These are phyloP conservation scores for Lyophyllum semitale DNA, from an alignment of 768 basidiomycete genomes.

Conservation along the genomic window DNA sequence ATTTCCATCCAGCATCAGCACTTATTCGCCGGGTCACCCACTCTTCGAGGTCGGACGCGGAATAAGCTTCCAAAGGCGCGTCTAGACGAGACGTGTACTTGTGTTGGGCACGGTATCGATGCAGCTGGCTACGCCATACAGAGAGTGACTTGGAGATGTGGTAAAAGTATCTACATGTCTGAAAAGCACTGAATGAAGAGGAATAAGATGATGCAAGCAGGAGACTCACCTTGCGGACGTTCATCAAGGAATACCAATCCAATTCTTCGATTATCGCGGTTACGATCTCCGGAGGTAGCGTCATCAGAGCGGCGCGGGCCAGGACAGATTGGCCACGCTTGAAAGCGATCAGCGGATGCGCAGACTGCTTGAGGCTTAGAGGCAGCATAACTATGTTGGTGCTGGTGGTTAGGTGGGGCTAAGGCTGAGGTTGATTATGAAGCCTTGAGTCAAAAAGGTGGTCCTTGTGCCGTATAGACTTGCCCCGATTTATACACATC, in stretches of 20 bases:
- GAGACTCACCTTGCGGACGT: conserved; percentile 4
- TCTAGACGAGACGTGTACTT: conserved; percentile 1
- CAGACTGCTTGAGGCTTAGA: background rate
- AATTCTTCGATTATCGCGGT: conserved; percentile 5
- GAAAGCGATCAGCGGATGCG: background rate
- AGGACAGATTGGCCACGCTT: background rate
- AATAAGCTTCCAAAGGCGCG: conserved; percentile 3
- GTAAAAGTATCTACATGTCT: conserved; percentile 6
- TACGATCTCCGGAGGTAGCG: background rate
- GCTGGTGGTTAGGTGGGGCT: background rate
- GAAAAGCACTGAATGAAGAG: background rate
- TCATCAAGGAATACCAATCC: conserved; percentile 12
- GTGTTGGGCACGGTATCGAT: background rate
- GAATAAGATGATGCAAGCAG: background rate
- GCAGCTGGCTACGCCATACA: conserved; percentile 8
- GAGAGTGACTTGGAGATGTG: conserved; percentile 4
- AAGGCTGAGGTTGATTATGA: too few species aligned
- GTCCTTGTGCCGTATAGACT: too few species aligned
- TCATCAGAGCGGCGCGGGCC: background rate
- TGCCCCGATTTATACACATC: background rate
- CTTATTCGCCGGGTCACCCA: conserved; percentile 10
- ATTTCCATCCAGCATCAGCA: conserved; percentile 11
- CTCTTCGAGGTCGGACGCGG: conserved; percentile 6
- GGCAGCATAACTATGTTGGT: background rate
- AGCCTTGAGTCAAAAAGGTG: too few species aligned